A percentile compares a stretch with the other conserved stretches of the same genome.
Evolutionary conservation across 192 early-diverging fungal species (phyloP).

Genomic region (Dissophora globulifera): DNA sequence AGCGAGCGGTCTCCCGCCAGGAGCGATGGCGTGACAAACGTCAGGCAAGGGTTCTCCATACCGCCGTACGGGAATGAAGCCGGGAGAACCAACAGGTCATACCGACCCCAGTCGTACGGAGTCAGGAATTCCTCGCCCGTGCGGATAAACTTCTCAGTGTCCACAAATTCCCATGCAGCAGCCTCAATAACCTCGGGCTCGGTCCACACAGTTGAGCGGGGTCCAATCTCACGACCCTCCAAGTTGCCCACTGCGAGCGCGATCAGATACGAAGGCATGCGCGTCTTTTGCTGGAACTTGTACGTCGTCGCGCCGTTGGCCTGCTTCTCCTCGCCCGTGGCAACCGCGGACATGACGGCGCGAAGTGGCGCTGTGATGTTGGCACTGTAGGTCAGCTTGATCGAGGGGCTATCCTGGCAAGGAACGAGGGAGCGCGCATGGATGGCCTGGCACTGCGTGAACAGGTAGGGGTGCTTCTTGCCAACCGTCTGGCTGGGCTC

Average conservation of each 20-base stretch:
- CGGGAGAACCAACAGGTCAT: conserved; percentile 92
- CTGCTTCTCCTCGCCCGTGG: conserved; percentile 67
- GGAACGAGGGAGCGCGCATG: conserved; percentile 93
- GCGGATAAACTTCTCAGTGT: conserved; percentile 73
- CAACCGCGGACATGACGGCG: conserved; percentile 95
- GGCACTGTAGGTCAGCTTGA: conserved; percentile 93
- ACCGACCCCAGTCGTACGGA: conserved; percentile 96
- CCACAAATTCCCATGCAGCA: conserved; percentile 95
- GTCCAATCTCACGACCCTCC: conserved; percentile 83
- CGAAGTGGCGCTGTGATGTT: conserved; percentile 81
- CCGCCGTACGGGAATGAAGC: conserved; percentile 90
- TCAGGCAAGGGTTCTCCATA: conserved; percentile 98
- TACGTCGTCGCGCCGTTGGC: conserved; percentile 68
- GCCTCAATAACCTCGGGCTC: conserved; percentile 91
- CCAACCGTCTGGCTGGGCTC: conserved; percentile 93
- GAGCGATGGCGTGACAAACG: conserved; percentile 97
- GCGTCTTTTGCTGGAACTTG: conserved; percentile 85
- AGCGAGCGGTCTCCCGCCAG: conserved; percentile 94
- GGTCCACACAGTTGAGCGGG: conserved; percentile 94
- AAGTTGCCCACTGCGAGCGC: conserved; percentile 95
- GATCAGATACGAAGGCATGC: conserved; percentile 96
- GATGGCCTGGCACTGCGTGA: conserved; percentile 97
- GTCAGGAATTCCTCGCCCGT: conserved; percentile 81
- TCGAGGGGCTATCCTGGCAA: conserved; percentile 87
- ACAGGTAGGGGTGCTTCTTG: conserved; percentile 93